Base-by-base conservation (phyloP, 1,284 basidiomycete species). In the Rhodotorula glutinis region DNA sequence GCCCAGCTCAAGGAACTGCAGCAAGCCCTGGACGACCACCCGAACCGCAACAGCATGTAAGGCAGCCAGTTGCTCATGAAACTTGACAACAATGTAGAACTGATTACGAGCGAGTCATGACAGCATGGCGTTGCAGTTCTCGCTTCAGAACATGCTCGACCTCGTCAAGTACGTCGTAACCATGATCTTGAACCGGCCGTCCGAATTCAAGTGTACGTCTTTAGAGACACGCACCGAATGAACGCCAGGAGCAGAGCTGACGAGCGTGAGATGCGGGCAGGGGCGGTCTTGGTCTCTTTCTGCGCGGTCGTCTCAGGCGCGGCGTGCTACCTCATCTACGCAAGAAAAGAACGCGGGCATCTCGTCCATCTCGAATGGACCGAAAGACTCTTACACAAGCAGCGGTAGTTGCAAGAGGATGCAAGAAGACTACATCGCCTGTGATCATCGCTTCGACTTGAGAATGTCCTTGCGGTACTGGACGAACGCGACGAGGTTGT, bases 401-500 rank as follows among this genome's bases (percentile, higher is more conserved):
- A 27, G 44, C 58, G 57, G 41, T 59, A 19, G 8, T 29, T n/a
- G n/a, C n/a, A n/a, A n/a, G n/a, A n/a, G n/a, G n/a, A n/a, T n/a
- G n/a, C n/a, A n/a, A n/a, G n/a, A n/a, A n/a, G n/a, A n/a, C n/a
- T n/a, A n/a, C n/a, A n/a, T n/a, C n/a, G n/a, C n/a, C n/a, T n/a
- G n/a, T n/a, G n/a, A n/a, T 55, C 25, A 55, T 55, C 46, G 21
- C 57, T 43, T 27, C 16, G 33, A 23, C 49, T 53, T 61, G 55
- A 79, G 76, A 61, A 92, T 78, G 38, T 81, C 82, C 73, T 83
- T 83, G 67, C 94, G 80, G 79, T 97, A 98, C 79, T 88, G 83
- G 71, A 96, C 85, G 76, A 97, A 98, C n/a, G 86, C 92, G 17
- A 85, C 81, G 75, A 97, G 78, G 79, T 98, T 97, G 75, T 92